These are phyloP conservation scores for Phoma sp. DNA, from an alignment of 2,329 filamentous ascomycete genomes.

Conservation along the genomic window DNA sequence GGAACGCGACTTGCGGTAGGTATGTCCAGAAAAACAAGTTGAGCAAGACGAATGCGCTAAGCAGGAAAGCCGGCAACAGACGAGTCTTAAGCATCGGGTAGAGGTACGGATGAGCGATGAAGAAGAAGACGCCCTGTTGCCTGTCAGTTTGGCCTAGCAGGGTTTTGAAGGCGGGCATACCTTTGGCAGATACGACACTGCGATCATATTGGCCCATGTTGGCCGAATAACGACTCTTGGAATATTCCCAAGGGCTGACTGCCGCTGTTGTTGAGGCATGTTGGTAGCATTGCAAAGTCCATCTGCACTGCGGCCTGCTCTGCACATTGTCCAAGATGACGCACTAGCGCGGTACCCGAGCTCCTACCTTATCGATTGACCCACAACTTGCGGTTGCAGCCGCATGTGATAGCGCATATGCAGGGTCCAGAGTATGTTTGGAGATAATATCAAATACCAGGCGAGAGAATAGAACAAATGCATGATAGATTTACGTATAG, in stretches of 20 bases:
- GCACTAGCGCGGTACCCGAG: constrained; percentile 5
- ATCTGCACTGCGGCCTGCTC: not conserved
- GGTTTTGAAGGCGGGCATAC: constrained; percentile 17
- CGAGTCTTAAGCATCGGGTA: constrained; percentile 82
- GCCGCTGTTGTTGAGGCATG: constrained; percentile 42
- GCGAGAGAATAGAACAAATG: not conserved
- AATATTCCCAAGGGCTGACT: constrained; percentile 36
- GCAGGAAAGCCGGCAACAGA: constrained; percentile 79
- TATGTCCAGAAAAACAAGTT: constrained; percentile 89
- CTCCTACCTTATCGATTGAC: not conserved
- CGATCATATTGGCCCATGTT: constrained; percentile 34
- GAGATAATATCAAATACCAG: not conserved
- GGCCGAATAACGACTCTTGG: constrained; percentile 39
- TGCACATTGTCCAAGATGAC: constrained; percentile 6
- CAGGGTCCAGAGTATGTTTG: not conserved
- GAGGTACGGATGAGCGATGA: constrained; percentile 76
- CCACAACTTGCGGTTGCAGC: not conserved
- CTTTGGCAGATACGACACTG: constrained; percentile 43
- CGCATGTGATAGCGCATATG: constrained; percentile 2
- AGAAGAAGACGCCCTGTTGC: constrained; percentile 79
- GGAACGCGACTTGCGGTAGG: constrained; percentile 85
- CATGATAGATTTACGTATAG: not conserved
- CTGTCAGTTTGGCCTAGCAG: constrained; percentile 20
- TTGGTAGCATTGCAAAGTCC: constrained; percentile 20
- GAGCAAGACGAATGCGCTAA: constrained; percentile 83